Percentiles rank a stretch among this genome's conserved stretches.
Conservation (phyloP, 257 asterid genomes). For the Linderniella brevidens region DNA sequence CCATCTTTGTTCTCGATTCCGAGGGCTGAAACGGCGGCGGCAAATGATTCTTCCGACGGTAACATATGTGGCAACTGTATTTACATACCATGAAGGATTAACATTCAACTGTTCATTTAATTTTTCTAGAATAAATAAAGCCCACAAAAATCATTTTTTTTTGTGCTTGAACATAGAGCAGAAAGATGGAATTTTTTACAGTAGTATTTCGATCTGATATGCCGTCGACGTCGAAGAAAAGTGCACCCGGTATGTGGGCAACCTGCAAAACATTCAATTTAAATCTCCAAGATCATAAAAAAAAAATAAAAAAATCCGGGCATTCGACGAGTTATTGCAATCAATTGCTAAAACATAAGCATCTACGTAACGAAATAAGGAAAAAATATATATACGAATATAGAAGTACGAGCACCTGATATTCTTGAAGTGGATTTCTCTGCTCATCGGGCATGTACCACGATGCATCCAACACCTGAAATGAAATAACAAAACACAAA, state of each 20-base stretch:
- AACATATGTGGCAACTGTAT: constrained; percentile 91
- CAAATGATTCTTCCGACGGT: constrained; percentile 95
- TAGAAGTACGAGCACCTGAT: constrained; percentile 37
- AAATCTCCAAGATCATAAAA: constrained; percentile 1
- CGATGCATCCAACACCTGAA: constrained; percentile 90
- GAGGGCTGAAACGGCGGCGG: constrained; percentile 96
- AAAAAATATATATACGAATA: neutral
- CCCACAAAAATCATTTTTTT: too few relatives aligned
- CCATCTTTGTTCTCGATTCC: constrained; percentile 87
- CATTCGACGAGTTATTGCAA: neutral
- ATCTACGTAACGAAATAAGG: neutral
- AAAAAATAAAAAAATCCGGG: neutral
- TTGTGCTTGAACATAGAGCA: too few relatives aligned
- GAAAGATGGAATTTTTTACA: constrained; percentile 35
- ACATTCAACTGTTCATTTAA: too few relatives aligned
- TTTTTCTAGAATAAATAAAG: too few relatives aligned
- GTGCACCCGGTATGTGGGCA: constrained; percentile 98
- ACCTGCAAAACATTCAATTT: constrained; percentile 30
- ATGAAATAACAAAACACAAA: neutral
- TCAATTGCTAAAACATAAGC: neutral
- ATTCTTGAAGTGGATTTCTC: constrained; percentile 94
- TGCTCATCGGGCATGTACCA: constrained; percentile 99
- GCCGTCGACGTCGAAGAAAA: constrained; percentile 86
- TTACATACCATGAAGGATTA: too few relatives aligned
- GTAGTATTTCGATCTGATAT: constrained; percentile 58